A percentile compares a stretch with the other conserved stretches of the same genome.
These are phyloP conservation scores for Rhinocladiella similis DNA, from an alignment of 2,329 filamentous ascomycete species.

Conservation along the genomic window DNA sequence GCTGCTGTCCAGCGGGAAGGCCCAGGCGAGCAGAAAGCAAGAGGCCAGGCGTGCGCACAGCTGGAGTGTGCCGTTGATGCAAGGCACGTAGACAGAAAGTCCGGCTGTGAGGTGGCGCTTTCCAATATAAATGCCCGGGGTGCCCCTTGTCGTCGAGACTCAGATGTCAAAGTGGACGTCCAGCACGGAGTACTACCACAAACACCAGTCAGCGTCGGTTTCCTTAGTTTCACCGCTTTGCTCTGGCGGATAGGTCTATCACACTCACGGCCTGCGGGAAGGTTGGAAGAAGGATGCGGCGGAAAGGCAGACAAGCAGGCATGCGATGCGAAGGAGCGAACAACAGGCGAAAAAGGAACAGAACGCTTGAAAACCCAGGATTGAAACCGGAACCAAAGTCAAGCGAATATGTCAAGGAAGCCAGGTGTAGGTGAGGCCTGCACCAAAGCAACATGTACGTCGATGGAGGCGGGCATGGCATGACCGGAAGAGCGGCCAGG, in stretches of 20 bases:
- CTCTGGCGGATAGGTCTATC: background rate
- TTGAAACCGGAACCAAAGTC: conserved; percentile 6
- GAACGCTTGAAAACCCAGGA: conserved; percentile 4
- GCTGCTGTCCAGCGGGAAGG: conserved; percentile 17
- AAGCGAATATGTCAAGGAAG: conserved; percentile 8
- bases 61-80: background rate
- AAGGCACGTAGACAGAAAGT: background rate
- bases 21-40: conserved; percentile 1
- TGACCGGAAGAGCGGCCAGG: conserved; percentile 11
- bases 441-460: conserved; percentile 15
- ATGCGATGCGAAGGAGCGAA: conserved; percentile 18
- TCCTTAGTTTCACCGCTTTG: background rate
- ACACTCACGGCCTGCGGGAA: background rate
- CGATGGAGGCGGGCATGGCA: conserved; percentile 7
- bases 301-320: conserved; percentile 11
- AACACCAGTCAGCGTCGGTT: background rate
- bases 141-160: background rate
- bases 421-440: conserved; percentile 6
- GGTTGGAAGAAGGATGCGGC: background rate
- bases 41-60: background rate
- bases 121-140: background rate
- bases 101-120: background rate
- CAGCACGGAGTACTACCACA: conserved; percentile 6
- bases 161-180: conserved; percentile 1
- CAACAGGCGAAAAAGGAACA: conserved; percentile 1